Base-by-base conservation (phyloP, 768 basidiomycete species). In the Termitomyces sp. region DNA sequence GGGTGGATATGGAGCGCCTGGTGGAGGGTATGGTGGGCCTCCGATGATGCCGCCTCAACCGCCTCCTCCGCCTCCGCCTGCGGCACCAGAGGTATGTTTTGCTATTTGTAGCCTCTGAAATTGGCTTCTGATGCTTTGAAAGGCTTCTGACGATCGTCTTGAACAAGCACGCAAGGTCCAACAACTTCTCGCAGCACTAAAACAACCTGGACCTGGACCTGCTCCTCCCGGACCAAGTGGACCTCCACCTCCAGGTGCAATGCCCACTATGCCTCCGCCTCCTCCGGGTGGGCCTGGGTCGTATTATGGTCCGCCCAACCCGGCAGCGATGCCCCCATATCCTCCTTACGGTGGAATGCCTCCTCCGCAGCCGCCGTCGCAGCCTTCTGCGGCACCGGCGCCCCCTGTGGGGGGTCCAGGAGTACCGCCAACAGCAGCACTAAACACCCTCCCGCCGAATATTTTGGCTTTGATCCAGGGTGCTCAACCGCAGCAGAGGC, bases 141-240 rank as follows among this genome's bases (percentile, higher is more conserved):
- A 84, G 81, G 72, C 77, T 38, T 68, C 73, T 11, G 90, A 94
- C 54, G 91, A 94, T 47, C 87, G 92, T 12, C 74, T 95, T 18
- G 93, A 95, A 63, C 89, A 94, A 76, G 91, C 92, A 7, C 82
- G 86, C 52, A 88, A 82, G 68, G 91, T 94, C 9, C 92, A 94
- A 65, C 89, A 92, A 79, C 73, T 92, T 16, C 72, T 93, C 23
- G 91, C 89, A 5, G 91, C 91, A 12, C 71, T 92, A 43, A 91
- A 93, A 63, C 86, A 88, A 55, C 85, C 88, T 10, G 76, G 78
- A 56, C 66, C 66, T 56, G 75, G 72, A 22, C 41, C 42, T n/a
- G 47, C 69, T 29, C 56, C 63, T 13, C 54, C 70, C 5, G 38
- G 52, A 18, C 59, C 72, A 12, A 61, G 71, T 3, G 59, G 73